phyloP scores from a whole-genome alignment of 192 early-diverging fungal species.

The Kickxella alabastrina region DNA sequence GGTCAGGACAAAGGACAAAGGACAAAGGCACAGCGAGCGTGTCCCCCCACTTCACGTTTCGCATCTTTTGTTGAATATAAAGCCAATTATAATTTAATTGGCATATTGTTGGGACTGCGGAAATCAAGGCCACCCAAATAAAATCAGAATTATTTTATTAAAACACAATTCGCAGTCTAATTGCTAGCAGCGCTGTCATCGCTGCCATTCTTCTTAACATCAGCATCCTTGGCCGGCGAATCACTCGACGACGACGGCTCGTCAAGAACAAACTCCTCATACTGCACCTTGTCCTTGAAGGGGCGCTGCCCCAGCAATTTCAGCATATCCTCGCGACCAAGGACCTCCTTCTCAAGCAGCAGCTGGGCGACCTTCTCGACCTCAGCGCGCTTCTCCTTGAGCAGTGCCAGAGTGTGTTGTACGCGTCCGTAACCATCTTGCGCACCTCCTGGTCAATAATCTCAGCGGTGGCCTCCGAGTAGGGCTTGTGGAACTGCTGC shows the following conservation, averaged over 20 bases:
- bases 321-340: constrained; percentile 96
- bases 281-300: constrained; percentile 69
- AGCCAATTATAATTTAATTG: no score
- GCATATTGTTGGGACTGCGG: no score
- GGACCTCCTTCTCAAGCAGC: constrained; percentile 94
- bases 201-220: constrained; percentile 4
- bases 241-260: constrained; percentile 26
- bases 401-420: constrained; percentile 75
- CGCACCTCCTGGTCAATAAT: constrained; percentile 96
- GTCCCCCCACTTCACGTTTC: no score
- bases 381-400: constrained; percentile 77
- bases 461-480: constrained; percentile 88
- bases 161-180: no score
- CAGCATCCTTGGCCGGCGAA: background rate
- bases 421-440: constrained; percentile 74
- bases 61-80: no score
- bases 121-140: background rate
- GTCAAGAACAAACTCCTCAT: constrained; percentile 63
- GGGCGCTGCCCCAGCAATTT: constrained; percentile 79
- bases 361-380: constrained; percentile 91
- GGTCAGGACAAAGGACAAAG: no score
- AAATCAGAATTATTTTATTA: no score
- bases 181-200: background rate
- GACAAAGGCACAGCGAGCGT: no score
- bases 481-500: constrained; percentile 89